Percentiles rank a stretch among this genome's conserved stretches.
Conservation (phyloP, 768 basidiomycete genomes). For the Termitomyces sp. region DNA sequence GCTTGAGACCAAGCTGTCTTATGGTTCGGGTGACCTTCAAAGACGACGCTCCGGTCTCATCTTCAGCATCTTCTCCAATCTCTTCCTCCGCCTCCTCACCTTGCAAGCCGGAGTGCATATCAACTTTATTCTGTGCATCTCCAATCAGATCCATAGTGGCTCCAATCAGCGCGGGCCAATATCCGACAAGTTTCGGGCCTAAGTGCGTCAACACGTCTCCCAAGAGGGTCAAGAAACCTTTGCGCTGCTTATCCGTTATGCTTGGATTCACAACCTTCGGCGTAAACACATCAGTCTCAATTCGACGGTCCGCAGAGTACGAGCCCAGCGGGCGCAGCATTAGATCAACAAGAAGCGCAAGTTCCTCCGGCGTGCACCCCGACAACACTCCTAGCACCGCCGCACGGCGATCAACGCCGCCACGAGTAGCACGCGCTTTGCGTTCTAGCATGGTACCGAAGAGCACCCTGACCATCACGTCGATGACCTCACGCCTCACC, state of each 20-base stretch:
- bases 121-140: conserved; percentile 57
- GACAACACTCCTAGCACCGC: conserved; percentile 72
- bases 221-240: conserved; percentile 81
- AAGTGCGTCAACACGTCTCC: conserved; percentile 81
- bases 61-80: conserved; percentile 26
- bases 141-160: conserved; percentile 62
- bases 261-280: conserved; percentile 19
- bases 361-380: conserved; percentile 67
- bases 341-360: conserved; percentile 73
- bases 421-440: conserved; percentile 47
- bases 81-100: conserved; percentile 20
- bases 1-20: conserved; percentile 80
- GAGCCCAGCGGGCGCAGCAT: conserved; percentile 74
- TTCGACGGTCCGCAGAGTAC: conserved; percentile 20
- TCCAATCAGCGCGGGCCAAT: conserved; percentile 76
- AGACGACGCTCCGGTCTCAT: conserved; percentile 24
- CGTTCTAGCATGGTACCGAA: conserved; percentile 88
- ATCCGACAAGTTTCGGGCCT: conserved; percentile 59
- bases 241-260: conserved; percentile 59
- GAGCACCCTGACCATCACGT: conserved; percentile 66
- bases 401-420: conserved; percentile 63
- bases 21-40: conserved; percentile 52
- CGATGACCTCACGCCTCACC: conserved; percentile 63
- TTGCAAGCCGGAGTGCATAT: conserved; percentile 12
- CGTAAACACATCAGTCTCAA: conserved; percentile 17